A percentile compares a stretch with the other conserved stretches of the same genome.
These are phyloP conservation scores for Solanum habrochaites DNA, from an alignment of 257 asterid species.

Conservation along the genomic window DNA sequence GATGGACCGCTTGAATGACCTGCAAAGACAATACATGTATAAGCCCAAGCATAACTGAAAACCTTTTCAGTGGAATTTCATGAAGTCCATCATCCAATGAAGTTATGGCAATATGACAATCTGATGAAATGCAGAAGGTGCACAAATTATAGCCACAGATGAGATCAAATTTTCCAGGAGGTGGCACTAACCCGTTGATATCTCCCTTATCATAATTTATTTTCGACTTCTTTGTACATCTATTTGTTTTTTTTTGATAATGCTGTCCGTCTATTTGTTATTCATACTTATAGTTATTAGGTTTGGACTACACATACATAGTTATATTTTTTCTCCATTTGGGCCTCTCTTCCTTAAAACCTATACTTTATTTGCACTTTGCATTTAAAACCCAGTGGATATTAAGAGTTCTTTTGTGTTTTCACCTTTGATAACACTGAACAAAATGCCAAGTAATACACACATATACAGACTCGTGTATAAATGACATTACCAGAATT, in stretches of 20 bases:
- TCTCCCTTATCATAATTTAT: background rate
- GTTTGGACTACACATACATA: background rate
- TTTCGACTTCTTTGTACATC: background rate
- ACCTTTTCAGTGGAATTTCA: background rate
- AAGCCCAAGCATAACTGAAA: background rate
- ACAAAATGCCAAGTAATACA: background rate
- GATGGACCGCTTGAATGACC: conserved; percentile 44
- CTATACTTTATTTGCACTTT: background rate
- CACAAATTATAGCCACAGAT: background rate
- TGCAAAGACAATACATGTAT: conserved; percentile 5
- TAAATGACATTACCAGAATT: conserved; percentile 24
- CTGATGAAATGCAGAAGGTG: background rate
- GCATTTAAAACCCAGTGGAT: background rate
- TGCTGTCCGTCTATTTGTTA: background rate
- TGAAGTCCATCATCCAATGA: background rate
- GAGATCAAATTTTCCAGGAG: background rate
- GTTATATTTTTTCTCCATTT: background rate
- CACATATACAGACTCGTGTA: background rate
- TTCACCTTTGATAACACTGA: background rate
- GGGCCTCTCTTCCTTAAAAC: background rate
- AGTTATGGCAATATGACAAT: background rate
- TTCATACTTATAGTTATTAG: background rate
- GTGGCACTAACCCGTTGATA: background rate
- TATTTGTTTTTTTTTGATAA: background rate
- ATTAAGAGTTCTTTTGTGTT: background rate